Conservation (phyloP, 805 yeast genomes). For the Starmerella scarabaei region DNA sequence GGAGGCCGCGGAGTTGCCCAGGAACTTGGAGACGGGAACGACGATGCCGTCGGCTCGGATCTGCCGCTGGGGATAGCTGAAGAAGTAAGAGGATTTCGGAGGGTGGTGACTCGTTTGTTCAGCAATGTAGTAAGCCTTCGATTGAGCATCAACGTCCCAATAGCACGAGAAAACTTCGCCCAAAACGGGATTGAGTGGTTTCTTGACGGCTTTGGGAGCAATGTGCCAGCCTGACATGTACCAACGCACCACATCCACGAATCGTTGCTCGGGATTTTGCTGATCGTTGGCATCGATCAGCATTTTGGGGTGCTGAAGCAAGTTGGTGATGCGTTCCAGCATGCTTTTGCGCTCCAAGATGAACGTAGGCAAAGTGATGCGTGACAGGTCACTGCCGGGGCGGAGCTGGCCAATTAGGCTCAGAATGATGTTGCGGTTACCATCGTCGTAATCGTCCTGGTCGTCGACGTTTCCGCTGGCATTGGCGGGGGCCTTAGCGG, state of each 20-base stretch:
- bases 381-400: constrained; percentile 80
- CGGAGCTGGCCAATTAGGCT: constrained; percentile 83
- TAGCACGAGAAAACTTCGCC: constrained; percentile 86
- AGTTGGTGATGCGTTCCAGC: constrained; percentile 90
- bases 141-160: constrained; percentile 62
- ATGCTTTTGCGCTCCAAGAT: constrained; percentile 88
- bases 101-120: constrained; percentile 98
- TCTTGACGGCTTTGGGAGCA: constrained; percentile 96
- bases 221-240: constrained; percentile 95
- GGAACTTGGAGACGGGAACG: constrained; percentile 72
- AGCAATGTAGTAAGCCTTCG: constrained; percentile 67
- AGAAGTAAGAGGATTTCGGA: constrained; percentile 91
- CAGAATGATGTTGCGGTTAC: constrained; percentile 73
- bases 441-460: constrained; percentile 82
- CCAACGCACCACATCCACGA: constrained; percentile 68
- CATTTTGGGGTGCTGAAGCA: constrained; percentile 60
- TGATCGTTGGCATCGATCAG: constrained; percentile 53
- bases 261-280: constrained; percentile 51
- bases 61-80: constrained; percentile 63
- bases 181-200: constrained; percentile 87
- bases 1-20: constrained; percentile 94
- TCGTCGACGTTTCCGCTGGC: constrained; percentile 33
- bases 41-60: constrained; percentile 83
- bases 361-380: constrained; percentile 90
- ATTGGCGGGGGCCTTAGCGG: too few relatives aligned